These are phyloP conservation scores for Aspergillus caelatus DNA, from an alignment of 2,329 filamentous ascomycete genomes.

Conservation along the genomic window DNA sequence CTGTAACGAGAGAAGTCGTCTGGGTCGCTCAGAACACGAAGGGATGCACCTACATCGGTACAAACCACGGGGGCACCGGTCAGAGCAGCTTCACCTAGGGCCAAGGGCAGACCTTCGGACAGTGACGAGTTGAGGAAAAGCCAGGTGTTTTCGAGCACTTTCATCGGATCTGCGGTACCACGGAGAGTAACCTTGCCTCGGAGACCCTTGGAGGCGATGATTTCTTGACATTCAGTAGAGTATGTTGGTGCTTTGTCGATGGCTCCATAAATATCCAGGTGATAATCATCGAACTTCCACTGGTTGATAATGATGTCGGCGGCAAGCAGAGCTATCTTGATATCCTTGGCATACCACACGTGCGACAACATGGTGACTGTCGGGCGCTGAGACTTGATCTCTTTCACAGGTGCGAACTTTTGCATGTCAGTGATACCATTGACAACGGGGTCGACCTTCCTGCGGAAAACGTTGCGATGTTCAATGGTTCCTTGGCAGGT, in stretches of 20 bases:
- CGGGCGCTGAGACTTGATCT: slow-evolving; percentile 60
- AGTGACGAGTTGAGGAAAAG: slow-evolving; percentile 55
- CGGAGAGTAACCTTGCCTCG: slow-evolving; percentile 54
- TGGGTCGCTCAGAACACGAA: slow-evolving; percentile 45
- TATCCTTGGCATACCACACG: slow-evolving; percentile 58
- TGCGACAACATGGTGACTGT: slow-evolving; percentile 69
- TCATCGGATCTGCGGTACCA: slow-evolving; percentile 60
- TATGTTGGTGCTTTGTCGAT: slow-evolving; percentile 66
- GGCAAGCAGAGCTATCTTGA: slow-evolving; percentile 65
- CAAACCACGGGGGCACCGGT: slow-evolving; percentile 50
- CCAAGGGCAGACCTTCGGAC: slow-evolving; percentile 49
- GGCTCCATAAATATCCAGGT: slow-evolving; percentile 64
- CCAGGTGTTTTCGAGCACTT: slow-evolving; percentile 60
- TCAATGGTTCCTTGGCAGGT: slow-evolving; percentile 60
- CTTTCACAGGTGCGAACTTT: slow-evolving; percentile 62
- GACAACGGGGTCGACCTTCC: slow-evolving; percentile 66
- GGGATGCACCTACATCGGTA: slow-evolving; percentile 46
- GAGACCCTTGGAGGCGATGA: slow-evolving; percentile 59
- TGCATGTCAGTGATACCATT: slow-evolving; percentile 69
- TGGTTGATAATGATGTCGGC: slow-evolving; percentile 68
- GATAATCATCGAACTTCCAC: slow-evolving; percentile 67
- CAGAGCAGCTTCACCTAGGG: slow-evolving; percentile 50
- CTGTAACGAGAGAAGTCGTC: slow-evolving; percentile 57
- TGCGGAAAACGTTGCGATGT: slow-evolving; percentile 59
- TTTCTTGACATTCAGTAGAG: slow-evolving; percentile 61